Evolutionary conservation across 1,284 basidiomycete species (phyloP).

Genomic region (Ceratobasidium sp.): DNA sequence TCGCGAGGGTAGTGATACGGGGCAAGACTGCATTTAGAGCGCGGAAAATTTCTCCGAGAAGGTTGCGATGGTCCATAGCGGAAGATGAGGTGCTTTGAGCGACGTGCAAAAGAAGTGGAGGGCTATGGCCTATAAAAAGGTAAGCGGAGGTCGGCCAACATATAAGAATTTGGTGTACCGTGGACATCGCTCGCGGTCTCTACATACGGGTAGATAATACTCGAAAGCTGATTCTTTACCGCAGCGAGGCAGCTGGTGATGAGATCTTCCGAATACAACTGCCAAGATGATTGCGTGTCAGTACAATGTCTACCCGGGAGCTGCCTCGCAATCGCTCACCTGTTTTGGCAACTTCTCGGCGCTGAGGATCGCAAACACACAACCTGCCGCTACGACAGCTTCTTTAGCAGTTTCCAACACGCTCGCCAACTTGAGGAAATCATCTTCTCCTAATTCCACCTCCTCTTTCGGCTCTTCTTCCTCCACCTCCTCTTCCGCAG

Average conservation of each 20-base stretch:
- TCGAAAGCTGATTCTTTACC: conserved; percentile 79
- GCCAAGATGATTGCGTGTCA: conserved; percentile 33
- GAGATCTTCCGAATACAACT: conserved; percentile 92
- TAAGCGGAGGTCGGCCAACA: not conserved
- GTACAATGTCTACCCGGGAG: not conserved
- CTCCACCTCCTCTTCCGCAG: conserved; percentile 45
- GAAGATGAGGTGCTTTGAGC: conserved; percentile 56
- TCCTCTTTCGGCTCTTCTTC: conserved; percentile 46
- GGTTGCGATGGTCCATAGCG: conserved; percentile 59
- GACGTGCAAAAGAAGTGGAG: conserved; percentile 63
- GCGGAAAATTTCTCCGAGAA: conserved; percentile 71
- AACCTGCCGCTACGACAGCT: conserved; percentile 80
- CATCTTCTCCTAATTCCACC: conserved; percentile 58
- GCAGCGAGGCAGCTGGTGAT: conserved; percentile 77
- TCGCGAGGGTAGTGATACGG: conserved; percentile 68
- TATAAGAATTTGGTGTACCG: conserved; percentile 46
- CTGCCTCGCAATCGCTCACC: conserved; percentile 57
- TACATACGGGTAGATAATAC: conserved; percentile 85
- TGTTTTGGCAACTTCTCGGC: conserved; percentile 83
- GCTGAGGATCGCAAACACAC: conserved; percentile 76
- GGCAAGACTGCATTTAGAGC: conserved; percentile 70
- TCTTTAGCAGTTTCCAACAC: conserved; percentile 67
- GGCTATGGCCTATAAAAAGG: conserved; percentile 49
- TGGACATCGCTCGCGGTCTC: conserved; percentile 66
- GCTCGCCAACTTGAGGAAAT: conserved; percentile 60